These are phyloP conservation scores for Phytophthora hybrid DNA, from an alignment of 352 stramenopile genomes.

Conservation along the genomic window DNA sequence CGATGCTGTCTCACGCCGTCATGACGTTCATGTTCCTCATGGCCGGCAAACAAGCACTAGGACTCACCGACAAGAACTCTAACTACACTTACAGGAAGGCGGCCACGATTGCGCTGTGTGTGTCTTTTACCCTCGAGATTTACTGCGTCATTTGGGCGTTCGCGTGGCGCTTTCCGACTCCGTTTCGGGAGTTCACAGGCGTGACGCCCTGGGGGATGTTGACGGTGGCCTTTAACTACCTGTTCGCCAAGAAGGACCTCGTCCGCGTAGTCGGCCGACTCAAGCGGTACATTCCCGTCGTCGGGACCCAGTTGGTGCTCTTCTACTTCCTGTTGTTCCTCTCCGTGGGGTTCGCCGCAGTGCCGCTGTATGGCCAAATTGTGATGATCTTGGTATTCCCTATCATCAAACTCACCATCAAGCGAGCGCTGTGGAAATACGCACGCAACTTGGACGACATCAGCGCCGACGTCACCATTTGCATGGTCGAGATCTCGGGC, in stretches of 20 bases:
- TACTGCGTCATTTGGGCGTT: constrained; percentile 19
- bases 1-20: not conserved
- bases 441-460: constrained; percentile 33
- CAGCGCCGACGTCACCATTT: constrained; percentile 35
- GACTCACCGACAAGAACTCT: constrained; percentile 7
- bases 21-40: constrained; percentile 24
- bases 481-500: constrained; percentile 36
- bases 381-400: constrained; percentile 25
- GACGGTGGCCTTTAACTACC: constrained; percentile 13
- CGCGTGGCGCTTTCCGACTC: constrained; percentile 21
- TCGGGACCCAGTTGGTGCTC: constrained; percentile 23
- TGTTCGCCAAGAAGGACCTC: constrained; percentile 20
- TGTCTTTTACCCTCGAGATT: constrained; percentile 16
- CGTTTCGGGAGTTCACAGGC: constrained; percentile 17
- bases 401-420: constrained; percentile 24
- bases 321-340: constrained; percentile 30
- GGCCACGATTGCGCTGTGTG: constrained; percentile 6
- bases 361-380: constrained; percentile 19
- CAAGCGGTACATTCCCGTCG: constrained; percentile 17
- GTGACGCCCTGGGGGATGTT: constrained; percentile 9
- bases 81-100: constrained; percentile 24
- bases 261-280: not conserved
- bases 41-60: constrained; percentile 12
- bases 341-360: constrained; percentile 16
- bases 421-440: constrained; percentile 34